Evolutionary conservation across 1,284 basidiomycete genomes (phyloP).

Genomic region (Leccinum variabile): DNA sequence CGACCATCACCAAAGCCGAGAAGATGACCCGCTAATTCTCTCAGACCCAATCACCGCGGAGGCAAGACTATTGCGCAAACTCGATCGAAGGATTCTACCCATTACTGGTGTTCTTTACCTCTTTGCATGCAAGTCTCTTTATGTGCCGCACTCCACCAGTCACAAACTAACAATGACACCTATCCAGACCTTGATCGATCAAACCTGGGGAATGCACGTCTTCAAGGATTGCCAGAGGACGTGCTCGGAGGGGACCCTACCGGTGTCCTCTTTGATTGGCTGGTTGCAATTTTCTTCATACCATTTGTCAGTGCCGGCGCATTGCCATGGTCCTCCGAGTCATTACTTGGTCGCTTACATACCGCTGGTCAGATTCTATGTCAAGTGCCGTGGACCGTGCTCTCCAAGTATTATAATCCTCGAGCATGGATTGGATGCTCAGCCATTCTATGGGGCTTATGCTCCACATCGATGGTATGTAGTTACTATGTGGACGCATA

Average conservation of each 20-base stretch:
- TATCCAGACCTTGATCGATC: slow-evolving; percentile 65
- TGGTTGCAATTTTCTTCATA: slow-evolving; percentile 74
- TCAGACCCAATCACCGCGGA: slow-evolving; percentile 43
- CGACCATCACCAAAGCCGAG: slow-evolving; percentile 6
- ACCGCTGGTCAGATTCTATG: slow-evolving; percentile 52
- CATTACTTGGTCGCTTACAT: background rate
- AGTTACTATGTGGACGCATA: background rate
- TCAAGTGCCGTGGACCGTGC: slow-evolving; percentile 65
- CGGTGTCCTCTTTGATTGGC: slow-evolving; percentile 69
- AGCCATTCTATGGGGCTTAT: slow-evolving; percentile 69
- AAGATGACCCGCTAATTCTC: slow-evolving; percentile 26
- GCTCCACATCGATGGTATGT: slow-evolving; percentile 67
- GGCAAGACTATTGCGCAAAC: slow-evolving; percentile 57
- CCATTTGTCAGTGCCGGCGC: slow-evolving; percentile 54
- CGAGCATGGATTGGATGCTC: slow-evolving; percentile 63
- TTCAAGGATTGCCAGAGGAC: slow-evolving; percentile 67
- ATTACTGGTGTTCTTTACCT: slow-evolving; percentile 71
- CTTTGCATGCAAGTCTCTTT: slow-evolving; percentile 61
- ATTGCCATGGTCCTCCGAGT: background rate
- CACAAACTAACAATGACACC: slow-evolving; percentile 2
- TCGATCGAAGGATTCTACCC: slow-evolving; percentile 68
- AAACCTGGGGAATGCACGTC: slow-evolving; percentile 75
- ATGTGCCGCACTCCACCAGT: background rate
- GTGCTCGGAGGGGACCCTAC: slow-evolving; percentile 65
- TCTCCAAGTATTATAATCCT: slow-evolving; percentile 67